phyloP scores from a whole-genome alignment of 352 stramenopile species.

The Phytophthora idaei region DNA sequence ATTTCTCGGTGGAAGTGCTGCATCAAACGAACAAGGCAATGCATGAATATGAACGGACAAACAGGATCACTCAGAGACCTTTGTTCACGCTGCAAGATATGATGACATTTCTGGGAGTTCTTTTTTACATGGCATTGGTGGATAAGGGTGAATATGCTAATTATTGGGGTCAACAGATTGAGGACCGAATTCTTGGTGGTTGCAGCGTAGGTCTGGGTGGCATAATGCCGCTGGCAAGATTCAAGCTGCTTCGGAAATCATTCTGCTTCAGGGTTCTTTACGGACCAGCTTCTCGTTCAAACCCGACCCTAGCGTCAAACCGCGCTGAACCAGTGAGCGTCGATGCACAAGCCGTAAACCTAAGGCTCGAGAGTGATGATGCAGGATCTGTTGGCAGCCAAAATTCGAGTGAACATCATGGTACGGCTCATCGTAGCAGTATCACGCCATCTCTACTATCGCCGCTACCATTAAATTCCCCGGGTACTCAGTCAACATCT shows the following conservation, averaged over 20 bases:
- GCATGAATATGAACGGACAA: background rate
- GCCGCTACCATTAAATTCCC: background rate
- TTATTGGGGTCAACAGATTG: slow-evolving; percentile 35
- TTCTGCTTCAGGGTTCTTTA: slow-evolving; percentile 28
- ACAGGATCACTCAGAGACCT: background rate
- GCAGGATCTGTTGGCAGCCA: too few relatives aligned
- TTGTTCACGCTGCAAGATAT: slow-evolving; percentile 32
- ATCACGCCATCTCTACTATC: too few relatives aligned
- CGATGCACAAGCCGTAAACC: too few relatives aligned
- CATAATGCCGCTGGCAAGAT: slow-evolving; percentile 27
- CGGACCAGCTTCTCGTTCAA: background rate
- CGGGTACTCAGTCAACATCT: background rate
- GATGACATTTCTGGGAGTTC: slow-evolving; percentile 38
- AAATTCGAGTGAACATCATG: too few relatives aligned
- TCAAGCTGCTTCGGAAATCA: slow-evolving; percentile 24
- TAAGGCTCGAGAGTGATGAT: too few relatives aligned
- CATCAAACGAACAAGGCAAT: slow-evolving; percentile 26
- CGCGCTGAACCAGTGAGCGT: too few relatives aligned
- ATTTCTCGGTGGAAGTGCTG: slow-evolving; percentile 33
- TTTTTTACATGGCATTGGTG: slow-evolving; percentile 32
- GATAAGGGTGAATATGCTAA: slow-evolving; percentile 38
- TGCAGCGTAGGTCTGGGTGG: slow-evolving; percentile 3
- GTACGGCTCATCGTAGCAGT: too few relatives aligned
- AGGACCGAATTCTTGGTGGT: slow-evolving; percentile 16
- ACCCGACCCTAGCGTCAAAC: too few relatives aligned